Evolutionary conservation across 192 early-diverging fungal genomes (phyloP), one percentile per base, ranked within the genome.

Genomic region (Anaeromyces robustus): DNA sequence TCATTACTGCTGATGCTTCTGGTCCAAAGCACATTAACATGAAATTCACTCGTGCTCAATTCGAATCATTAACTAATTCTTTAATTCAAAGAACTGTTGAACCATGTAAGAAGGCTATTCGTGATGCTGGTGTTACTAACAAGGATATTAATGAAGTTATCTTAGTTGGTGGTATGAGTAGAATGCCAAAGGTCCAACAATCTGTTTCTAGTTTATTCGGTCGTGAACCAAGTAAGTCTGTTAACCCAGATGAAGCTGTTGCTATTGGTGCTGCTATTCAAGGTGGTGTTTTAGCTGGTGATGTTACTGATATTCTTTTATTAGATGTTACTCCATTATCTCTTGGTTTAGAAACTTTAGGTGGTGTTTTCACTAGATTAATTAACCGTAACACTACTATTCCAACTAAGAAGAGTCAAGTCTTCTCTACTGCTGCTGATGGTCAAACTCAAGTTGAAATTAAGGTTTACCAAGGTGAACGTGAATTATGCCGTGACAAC

Each of bases 181-280:
- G 97, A 82, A 95, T 96, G 89, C 97, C 97, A 83, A 96, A 95
- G 88, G 97, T 99, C 52, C 90, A 96, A 79, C 95, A 97, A 80
- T 93, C 93, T 12, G 96, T 98, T 86, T 96, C 94, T 87, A 43
- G 80, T 31, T 86, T 95, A 83, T 99, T 99, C 85, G 94, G 94
- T 79, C 90, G 92, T 37, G 96, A 99, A 78, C 95, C 97, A 16
- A 91, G 93, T 86, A 97, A 98, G 89, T 88, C 89, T 78, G 96
- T 99, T 85, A 99, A 99, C 90, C 97, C 97, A 29, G 97, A 99
- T 83, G 97, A 99, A 85, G 97, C 97, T 81, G 97, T 98, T 30
- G 96, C 97, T 78, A 95, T 98, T 83, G 96, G 97, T 84, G 97
- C 97, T 77, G 96, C 97, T 80, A 94, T 99, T 83, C 97, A 99